phyloP scores from a whole-genome alignment of 2,329 filamentous ascomycete genomes.

The Dryadomyces quercus-mongolicae region DNA sequence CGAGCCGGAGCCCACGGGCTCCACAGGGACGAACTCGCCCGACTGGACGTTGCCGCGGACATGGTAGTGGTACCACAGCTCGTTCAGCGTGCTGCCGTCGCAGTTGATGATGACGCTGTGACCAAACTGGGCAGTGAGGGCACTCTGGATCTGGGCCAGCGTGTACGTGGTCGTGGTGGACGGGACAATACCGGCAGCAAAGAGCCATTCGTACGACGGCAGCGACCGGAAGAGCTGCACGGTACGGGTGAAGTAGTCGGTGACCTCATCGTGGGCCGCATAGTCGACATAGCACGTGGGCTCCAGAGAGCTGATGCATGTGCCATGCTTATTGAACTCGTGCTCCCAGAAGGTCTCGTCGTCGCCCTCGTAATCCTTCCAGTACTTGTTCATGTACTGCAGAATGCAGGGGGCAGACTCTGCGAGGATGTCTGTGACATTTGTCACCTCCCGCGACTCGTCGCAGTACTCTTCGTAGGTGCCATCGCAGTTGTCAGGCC shows the following conservation, averaged over 20 bases:
- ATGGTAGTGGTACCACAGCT: constrained; percentile 58
- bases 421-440: constrained; percentile 46
- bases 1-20: constrained; percentile 43
- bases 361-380: constrained; percentile 44
- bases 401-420: constrained; percentile 44
- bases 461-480: constrained; percentile 59
- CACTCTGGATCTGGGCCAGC: constrained; percentile 36
- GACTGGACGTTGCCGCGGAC: constrained; percentile 22
- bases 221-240: constrained; percentile 44
- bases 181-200: constrained; percentile 38
- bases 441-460: constrained; percentile 47
- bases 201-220: constrained; percentile 49
- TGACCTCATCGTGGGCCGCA: constrained; percentile 42
- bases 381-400: constrained; percentile 54
- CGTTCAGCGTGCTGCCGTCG: constrained; percentile 43
- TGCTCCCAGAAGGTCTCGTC: constrained; percentile 54
- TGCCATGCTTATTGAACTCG: constrained; percentile 57
- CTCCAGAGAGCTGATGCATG: constrained; percentile 56
- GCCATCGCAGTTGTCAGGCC: constrained; percentile 36
- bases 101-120: constrained; percentile 38
- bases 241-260: constrained; percentile 51
- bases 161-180: constrained; percentile 46
- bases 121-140: constrained; percentile 43
- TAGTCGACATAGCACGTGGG: constrained; percentile 50
- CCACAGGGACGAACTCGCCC: constrained; percentile 46